phyloP scores from a whole-genome alignment of 2,329 filamentous ascomycete genomes.

The Talaromyces sp. region DNA sequence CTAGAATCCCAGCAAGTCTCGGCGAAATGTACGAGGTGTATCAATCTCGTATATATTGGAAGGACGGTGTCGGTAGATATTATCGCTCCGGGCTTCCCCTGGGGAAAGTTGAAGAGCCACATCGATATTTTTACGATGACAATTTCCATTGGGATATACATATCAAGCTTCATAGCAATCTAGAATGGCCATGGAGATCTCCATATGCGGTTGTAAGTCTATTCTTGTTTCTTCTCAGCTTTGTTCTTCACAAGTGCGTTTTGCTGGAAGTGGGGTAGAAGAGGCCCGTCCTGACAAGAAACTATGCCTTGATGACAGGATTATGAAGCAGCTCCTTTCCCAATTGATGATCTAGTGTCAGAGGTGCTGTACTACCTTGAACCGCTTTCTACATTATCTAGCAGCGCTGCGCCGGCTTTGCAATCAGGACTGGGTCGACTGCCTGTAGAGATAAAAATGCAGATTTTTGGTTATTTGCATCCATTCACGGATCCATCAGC shows the following conservation, averaged over 20 bases:
- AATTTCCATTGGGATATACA: neutral
- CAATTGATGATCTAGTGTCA: neutral
- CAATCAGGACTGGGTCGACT: neutral
- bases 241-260: neutral
- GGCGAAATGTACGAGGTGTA: slow-evolving; percentile 8
- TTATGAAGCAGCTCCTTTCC: slow-evolving; percentile 2
- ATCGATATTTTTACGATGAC: neutral
- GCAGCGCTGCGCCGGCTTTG: neutral
- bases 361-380: neutral
- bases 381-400: neutral
- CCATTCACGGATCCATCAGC: neutral
- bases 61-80: neutral
- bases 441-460: neutral
- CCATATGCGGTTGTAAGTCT: neutral
- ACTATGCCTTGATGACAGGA: neutral
- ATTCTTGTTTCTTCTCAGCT: neutral
- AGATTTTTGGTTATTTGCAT: neutral
- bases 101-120: neutral
- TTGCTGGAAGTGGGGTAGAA: neutral
- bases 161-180: neutral
- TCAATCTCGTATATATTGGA: slow-evolving; percentile 1
- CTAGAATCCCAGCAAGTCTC: neutral
- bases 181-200: slow-evolving; percentile 1
- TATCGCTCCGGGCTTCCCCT: too few relatives aligned
- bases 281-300: neutral